Base-by-base conservation (phyloP, 2,329 filamentous ascomycete genomes). In the Periconia sp. region DNA sequence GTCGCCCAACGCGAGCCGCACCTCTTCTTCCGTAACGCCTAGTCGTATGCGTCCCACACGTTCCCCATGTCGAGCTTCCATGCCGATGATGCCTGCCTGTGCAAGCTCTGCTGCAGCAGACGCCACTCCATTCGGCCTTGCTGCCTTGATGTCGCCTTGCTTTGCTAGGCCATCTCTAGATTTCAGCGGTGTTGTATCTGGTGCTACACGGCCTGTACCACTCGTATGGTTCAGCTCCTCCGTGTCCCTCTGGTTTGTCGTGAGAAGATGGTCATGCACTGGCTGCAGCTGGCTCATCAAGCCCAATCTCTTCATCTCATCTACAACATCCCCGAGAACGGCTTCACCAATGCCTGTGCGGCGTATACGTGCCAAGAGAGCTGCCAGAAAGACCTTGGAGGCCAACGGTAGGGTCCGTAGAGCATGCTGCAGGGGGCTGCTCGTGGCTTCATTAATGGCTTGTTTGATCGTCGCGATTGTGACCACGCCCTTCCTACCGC, bases 361-460 rank as follows among this genome's bases (percentile, higher is more conserved):
- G 55, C 92, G 85, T 35, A 90, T 87, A 23, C 91, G 84, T 27
- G 90, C 83, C 37, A 97, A 76, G 15, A 99, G 79, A 7, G 92
- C 91, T 1, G 91, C 87, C 49, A 99, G 85, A 62, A 97, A 86
- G 35, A 97, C 79, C 69, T 97, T 97, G 13, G 88, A 87, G 23
- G 87, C 83, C 41, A 97, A 81, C 0, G 94, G 91, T 19, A 97
- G 82, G 17, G 86, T 84, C 47, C 91, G 89, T 35, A 99, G 82
- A 68, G 92, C 92, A 70, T 94, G 91, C 70, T 97, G 93, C 53
- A 97, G 79, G 1, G 94, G 94, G 52, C 91, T 96, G 3, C 90
- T 92, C 0, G 93, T 97, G 6, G 93, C 92, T 77, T 99, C 94
- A 65, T 90, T 90, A 73, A 99, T 97, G 35, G 94, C 94, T 68